These are phyloP conservation scores for Fusarium longipes DNA, from an alignment of 2,329 filamentous ascomycete genomes.

Conservation along the genomic window DNA sequence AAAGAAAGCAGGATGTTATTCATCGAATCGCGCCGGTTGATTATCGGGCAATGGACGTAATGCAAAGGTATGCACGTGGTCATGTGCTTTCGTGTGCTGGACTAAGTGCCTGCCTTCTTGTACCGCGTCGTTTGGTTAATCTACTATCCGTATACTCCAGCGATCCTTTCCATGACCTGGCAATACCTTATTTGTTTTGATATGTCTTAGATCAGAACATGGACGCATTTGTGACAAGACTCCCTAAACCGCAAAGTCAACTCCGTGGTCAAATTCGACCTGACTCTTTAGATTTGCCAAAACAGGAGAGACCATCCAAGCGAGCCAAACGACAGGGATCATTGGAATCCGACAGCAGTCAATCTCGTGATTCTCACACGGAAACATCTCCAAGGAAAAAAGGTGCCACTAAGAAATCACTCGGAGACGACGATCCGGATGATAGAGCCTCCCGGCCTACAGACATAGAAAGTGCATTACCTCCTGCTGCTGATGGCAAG, in stretches of 20 bases:
- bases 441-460: constrained; percentile 42
- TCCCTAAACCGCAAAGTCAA: constrained; percentile 39
- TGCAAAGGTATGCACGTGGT: constrained; percentile 35
- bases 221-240: constrained; percentile 54
- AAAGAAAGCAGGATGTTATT: background rate
- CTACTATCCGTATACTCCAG: constrained; percentile 1
- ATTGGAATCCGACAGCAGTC: constrained; percentile 38
- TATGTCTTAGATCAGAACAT: constrained; percentile 44
- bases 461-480: constrained; percentile 67
- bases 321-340: constrained; percentile 47
- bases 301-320: constrained; percentile 47
- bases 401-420: constrained; percentile 26
- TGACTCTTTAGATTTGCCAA: constrained; percentile 2
- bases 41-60: constrained; percentile 30
- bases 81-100: constrained; percentile 55
- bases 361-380: constrained; percentile 34
- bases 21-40: constrained; percentile 42
- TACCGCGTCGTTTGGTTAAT: constrained; percentile 36
- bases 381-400: constrained; percentile 10
- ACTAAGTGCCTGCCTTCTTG: constrained; percentile 28
- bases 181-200: background rate
- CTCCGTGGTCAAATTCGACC: constrained; percentile 15
- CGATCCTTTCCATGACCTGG: background rate
- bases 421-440: constrained; percentile 31
- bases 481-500: constrained; percentile 72